Evolutionary conservation across 106 monocot genomes (phyloP).

Genomic region (Narthecium ossifragum): DNA sequence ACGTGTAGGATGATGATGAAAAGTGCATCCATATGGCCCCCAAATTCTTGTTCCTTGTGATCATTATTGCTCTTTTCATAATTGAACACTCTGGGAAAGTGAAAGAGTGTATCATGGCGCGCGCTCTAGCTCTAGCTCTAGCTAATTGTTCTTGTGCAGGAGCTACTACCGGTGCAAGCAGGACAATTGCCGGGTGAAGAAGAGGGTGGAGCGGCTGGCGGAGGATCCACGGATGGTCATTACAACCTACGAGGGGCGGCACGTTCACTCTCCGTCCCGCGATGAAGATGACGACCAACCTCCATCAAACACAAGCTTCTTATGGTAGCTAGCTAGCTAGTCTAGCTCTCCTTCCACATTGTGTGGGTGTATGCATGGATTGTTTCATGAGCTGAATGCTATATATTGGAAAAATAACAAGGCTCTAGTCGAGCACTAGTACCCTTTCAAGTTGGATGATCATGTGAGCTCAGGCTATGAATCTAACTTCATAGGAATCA

Average conservation of each 20-base stretch:
- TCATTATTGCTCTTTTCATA: background rate
- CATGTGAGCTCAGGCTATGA: too few species aligned
- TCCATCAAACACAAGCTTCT: slow-evolving; percentile 1
- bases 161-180: slow-evolving; percentile 12
- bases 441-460: too few species aligned
- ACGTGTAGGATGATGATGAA: too few species aligned
- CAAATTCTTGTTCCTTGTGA: background rate
- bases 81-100: background rate
- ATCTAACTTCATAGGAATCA: too few species aligned
- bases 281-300: background rate
- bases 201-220: slow-evolving; percentile 13
- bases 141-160: background rate
- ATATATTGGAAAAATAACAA: too few species aligned
- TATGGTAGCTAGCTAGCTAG: slow-evolving; percentile 13
- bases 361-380: background rate
- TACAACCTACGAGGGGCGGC: slow-evolving; percentile 33
- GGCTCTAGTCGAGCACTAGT: too few species aligned
- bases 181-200: slow-evolving; percentile 14
- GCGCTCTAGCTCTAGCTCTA: too few species aligned
- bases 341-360: too few species aligned
- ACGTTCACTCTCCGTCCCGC: slow-evolving; percentile 7
- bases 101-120: too few species aligned
- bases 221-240: slow-evolving; percentile 26
- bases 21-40: too few species aligned
- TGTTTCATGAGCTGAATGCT: too few species aligned